Base-by-base conservation (phyloP, 805 yeast genomes). In the Candida manassasensis region DNA sequence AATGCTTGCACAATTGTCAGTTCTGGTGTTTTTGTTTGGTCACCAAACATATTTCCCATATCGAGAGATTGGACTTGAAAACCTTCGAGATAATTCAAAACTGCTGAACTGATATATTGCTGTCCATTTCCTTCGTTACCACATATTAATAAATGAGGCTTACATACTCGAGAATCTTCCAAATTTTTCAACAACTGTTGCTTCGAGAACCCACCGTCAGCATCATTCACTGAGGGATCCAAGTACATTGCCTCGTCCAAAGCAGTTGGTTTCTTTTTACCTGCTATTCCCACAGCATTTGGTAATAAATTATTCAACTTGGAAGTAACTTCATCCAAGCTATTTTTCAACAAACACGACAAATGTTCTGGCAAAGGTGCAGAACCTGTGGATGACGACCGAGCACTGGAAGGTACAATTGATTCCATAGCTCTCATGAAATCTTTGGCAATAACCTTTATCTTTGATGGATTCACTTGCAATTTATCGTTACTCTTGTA, bases 381-480 rank as follows among this genome's bases (percentile, higher is more conserved):
- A 0, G 93, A 79, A 1, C 76, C 71, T 6, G 77, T 69, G 0
- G 89, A 77, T 0, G 90, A 73, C 0, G 95, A 82, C 41, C 98
- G 71, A 2, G 95, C 86, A 33, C 96, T 84, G 0, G 96, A 87
- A 0, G 99, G 98, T 17, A 89, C 78, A 38, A 90, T 84, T 51
- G 84, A 85, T 19, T 83, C 88, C 33, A 90, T 54, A 0, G 97
- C 95, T 37, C 77, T 66, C 71, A 86, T 80, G 51, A 93, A 90
- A 59, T 93, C 98, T 42, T 77, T 74, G 0, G 95, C 83, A 9
- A 74, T 73, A 2, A 90, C 95, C 34, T 67, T 71, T 21, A 93
- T 83, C 24, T 77, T 63, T 3, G 71, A 57, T 3, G 95, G 86
- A 51, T 88, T 78, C 21, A 93, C 81, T 29, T 67, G 57, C 28